Evolutionary conservation across 768 basidiomycete species (phyloP), one percentile per base, ranked within the genome.

Genomic region (Collybia mongolica): DNA sequence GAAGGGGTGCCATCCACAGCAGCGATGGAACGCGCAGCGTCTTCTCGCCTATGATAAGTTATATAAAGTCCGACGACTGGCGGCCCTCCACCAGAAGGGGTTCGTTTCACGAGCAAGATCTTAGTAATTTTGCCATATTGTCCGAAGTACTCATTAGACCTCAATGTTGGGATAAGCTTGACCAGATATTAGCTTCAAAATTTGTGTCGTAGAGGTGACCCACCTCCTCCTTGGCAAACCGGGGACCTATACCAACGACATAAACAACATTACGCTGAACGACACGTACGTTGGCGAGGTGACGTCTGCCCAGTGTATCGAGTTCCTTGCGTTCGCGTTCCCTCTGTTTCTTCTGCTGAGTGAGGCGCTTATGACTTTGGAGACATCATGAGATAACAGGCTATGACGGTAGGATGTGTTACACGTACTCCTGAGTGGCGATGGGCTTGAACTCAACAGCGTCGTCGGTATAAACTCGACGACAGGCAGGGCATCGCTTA

Each of bases 101-200:
- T 88, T 35, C 96, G 86, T 68, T 98, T 98, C 44, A 92, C 87
- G 24, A 99, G 80, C 46, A 98, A 76, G 42, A 99, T 92, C 73
- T 96, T 96, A 38, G 88, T 84, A 58, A 99, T 98, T 74, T 95
- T 98, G 59, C 97, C 97, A 68, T 98, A 99, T 65, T 97, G 94
- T 8, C 97, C 97, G 65, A 98, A 98, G 65, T 97, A 98, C 58
- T 99, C 97, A 58, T 86, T 87, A 5, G 93, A 94, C 40, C 96
- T 90, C 36, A 99, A 72, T 11, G 93, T 91, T 1, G 93, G 87
- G 57, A 98, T 92, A 40, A 94, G 82, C 93, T 93, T 20, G 49
- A 29, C 38, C 22, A 50, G 65, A 44, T 44, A n/a, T 22, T 23
- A 53, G 26, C 41, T 12, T 26, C n/a, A 48, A 29, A 39, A 24